Base-by-base conservation (phyloP, 805 yeast species). In the Ogataea nonfermentans region DNA sequence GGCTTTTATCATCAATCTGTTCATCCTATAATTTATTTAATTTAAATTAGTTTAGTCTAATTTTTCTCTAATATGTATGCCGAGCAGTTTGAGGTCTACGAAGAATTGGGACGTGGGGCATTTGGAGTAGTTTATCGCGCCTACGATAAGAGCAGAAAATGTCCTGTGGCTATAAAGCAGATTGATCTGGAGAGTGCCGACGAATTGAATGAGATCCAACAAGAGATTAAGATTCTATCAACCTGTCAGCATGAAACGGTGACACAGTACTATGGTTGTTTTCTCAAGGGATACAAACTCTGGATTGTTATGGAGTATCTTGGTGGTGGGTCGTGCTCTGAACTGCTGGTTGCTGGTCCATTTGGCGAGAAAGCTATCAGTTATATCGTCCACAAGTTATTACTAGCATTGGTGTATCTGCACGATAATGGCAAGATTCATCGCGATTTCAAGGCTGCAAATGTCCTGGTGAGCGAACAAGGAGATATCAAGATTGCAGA, bases 371-470 rank as follows among this genome's bases (percentile, higher is more conserved):
- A 67, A 20, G 65, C 63, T 2, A 74, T 84, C 20, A 77, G 79
- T 41, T 55, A 69, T 15, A 69, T 84, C 0, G 63, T 81, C 43
- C 60, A 67, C 20, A 80, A 80, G 37, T 66, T 84, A 4, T 61
- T 85, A 15, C 47, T 66, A 8, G 95, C 88, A 0, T 65, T 84
- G 28, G 67, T 67, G 6, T 84, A 84, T 59, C 61, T 84, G 57
- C 96, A 84, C 53, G 61, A 62, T 4, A 79, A 72, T 44, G 87
- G 88, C 8, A 82, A 84, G 53, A 90, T 91, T 29, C 99, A 91
- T 58, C 66, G 98, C 44, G 98, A 91, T 60, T 85, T 91, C 37
- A 91, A 90, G 58, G 95, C 97, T 2, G 98, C 96, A 0, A 91
- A 91, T 59, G 78, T 91, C 16, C 65, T 91, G 24, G 59, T 90